A percentile compares a stretch with the other conserved stretches of the same genome.
Evolutionary conservation across 495 filamentous ascomycete species (phyloP).

Genomic region (Hypomontagnella submonticulosa): DNA sequence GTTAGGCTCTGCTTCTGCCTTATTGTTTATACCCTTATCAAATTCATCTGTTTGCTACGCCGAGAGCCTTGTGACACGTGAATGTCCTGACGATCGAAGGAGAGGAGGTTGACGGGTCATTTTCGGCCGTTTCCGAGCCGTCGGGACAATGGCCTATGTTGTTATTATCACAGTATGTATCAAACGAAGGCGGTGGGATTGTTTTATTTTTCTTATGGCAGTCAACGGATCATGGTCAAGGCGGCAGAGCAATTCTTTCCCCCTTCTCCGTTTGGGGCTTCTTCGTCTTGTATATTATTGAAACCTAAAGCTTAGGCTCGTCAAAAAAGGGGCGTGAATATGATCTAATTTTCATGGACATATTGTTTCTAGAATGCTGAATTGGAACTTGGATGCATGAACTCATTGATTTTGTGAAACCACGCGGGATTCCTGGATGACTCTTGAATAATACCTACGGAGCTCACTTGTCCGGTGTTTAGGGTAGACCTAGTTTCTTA

Average conservation of each 20-base stretch:
- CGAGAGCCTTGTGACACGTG: constrained; percentile 42
- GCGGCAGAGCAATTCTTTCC: constrained; percentile 34
- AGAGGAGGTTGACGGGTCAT: constrained; percentile 42
- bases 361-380: constrained; percentile 5
- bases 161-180: constrained; percentile 40
- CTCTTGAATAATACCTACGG: constrained; percentile 10
- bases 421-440: constrained; percentile 15
- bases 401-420: constrained; percentile 37
- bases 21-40: constrained; percentile 48
- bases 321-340: constrained; percentile 39
- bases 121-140: constrained; percentile 35
- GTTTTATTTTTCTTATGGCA: constrained; percentile 26
- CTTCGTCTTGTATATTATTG: constrained; percentile 50
- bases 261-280: constrained; percentile 11
- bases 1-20: constrained; percentile 42
- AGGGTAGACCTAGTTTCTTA: constrained; percentile 20
- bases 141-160: constrained; percentile 41
- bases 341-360: constrained; percentile 38
- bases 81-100: constrained; percentile 46
- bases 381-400: constrained; percentile 15
- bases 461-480: constrained; percentile 2
- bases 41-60: constrained; percentile 48
- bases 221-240: constrained; percentile 27
- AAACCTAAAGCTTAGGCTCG: constrained; percentile 33
- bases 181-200: constrained; percentile 26